Base-by-base conservation (phyloP, 2,329 filamentous ascomycete genomes). In the Fusarium sororula region DNA sequence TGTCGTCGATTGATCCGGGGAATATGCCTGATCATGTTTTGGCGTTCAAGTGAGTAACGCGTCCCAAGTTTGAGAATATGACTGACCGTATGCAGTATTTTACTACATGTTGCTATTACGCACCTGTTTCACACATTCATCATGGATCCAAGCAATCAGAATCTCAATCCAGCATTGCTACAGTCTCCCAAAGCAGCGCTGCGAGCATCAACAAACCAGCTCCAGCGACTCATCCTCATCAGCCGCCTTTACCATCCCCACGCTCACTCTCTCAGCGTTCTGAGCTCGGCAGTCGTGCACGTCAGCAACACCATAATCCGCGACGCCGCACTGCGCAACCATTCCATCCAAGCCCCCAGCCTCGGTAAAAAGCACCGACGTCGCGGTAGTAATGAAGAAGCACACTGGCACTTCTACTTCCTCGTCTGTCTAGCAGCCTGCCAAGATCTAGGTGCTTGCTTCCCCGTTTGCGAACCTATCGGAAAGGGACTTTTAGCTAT, bases 231-330 rank as follows among this genome's bases (percentile, higher is more conserved):
- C 10, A 55, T 70, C 13, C 59, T 70, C 3, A 70, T 70, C 7
- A 70, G 67, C 7, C 66, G 67, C 1, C 67, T 70, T 2, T 28
- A 70, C 3, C 67, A 70, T 7, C 67, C 67, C 7, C 53, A 24
- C 18, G 67, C 67, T 0, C 67, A 70, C 18, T 39, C 53, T 0
- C 32, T 70, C 2, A 70, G 67, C 13, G 47, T 70, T n/a, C 10
- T 70, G 1, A 55, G 53, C 12, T 70, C 67, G 2, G 67, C 67
- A 12, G 67, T 65, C 12, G 67, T 70, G 1, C 67, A 70, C 10
- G 67, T 70, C 26, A 70, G 67, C 59, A 70, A 70, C 38, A 70
- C 67, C 1, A 70, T 70, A 32, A 70, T 70, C 6, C 67, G 67
- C 7, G 66, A 70, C 7, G 42, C 59, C 4, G 66, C 59, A 3